Percentiles rank a stretch among this genome's conserved stretches.
phyloP scores from a whole-genome alignment of 805 yeast species.

The Yamadazyma akitaensis region DNA sequence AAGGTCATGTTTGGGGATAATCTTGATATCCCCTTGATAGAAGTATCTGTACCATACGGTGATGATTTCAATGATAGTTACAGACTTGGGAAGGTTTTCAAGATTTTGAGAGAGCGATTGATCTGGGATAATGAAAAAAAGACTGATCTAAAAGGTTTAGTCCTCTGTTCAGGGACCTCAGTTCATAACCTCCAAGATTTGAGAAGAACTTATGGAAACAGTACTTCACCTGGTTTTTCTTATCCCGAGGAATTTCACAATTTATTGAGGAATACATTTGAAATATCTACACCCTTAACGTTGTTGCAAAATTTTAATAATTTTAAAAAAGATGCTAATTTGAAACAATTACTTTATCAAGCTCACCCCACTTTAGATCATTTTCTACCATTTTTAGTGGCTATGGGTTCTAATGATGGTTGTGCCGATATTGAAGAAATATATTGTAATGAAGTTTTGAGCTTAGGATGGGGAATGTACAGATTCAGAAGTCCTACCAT shows the following conservation, averaged over 20 bases:
- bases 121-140: constrained; percentile 28
- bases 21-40: constrained; percentile 46
- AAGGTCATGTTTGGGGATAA: constrained; percentile 60
- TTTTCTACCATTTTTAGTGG: constrained; percentile 62
- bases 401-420: constrained; percentile 51
- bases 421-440: constrained; percentile 41
- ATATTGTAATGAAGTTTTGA: constrained; percentile 40
- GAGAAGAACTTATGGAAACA: constrained; percentile 19
- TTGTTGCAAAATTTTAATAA: constrained; percentile 14
- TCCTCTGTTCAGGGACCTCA: constrained; percentile 73
- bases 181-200: constrained; percentile 71
- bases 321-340: constrained; percentile 13
- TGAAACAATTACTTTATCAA: constrained; percentile 32
- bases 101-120: constrained; percentile 45
- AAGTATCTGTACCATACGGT: constrained; percentile 44
- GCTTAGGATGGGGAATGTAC: constrained; percentile 72
- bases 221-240: constrained; percentile 26
- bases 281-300: constrained; percentile 12
- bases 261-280: constrained; percentile 35
- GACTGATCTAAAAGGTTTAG: constrained; percentile 32
- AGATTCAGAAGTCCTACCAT: constrained; percentile 31
- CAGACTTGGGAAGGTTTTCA: constrained; percentile 55
- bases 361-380: constrained; percentile 83
- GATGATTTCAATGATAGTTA: constrained; percentile 41
- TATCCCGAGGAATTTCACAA: constrained; percentile 54